Percentiles rank a stretch among this genome's conserved stretches.
Conservation (phyloP, 257 asterid species). For the Scutellaria barbata region DNA sequence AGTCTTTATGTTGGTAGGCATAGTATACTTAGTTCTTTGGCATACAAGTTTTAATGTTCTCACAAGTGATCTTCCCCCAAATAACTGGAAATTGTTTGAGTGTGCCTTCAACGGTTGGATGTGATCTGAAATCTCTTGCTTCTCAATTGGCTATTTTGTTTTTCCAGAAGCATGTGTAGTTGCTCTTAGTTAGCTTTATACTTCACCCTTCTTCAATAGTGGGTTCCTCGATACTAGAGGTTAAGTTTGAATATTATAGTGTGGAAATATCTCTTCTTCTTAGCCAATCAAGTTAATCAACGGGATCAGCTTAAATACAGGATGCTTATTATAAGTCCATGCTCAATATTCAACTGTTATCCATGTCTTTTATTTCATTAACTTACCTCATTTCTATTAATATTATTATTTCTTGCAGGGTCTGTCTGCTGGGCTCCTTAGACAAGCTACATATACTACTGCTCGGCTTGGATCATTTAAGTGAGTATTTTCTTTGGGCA, state of each 20-base stretch:
- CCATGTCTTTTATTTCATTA: not conserved
- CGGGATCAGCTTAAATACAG: not conserved
- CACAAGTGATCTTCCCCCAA: not conserved
- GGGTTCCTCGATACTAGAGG: not conserved
- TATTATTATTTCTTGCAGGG: conserved; percentile 58
- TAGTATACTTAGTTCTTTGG: not conserved
- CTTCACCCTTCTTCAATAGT: not conserved
- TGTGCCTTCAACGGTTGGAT: not conserved
- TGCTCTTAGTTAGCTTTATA: not conserved
- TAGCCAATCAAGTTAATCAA: conserved; percentile 7
- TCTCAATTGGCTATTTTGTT: not conserved
- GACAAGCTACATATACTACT: conserved; percentile 97
- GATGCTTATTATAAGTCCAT: not conserved
- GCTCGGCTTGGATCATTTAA: conserved; percentile 93
- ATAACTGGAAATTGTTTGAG: not conserved
- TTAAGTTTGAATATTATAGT: not conserved
- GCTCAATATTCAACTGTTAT: conserved; percentile 12
- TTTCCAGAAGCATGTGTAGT: not conserved
- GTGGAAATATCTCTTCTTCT: not conserved
- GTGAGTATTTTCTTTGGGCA: conserved; percentile 45
- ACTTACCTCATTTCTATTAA: conserved; percentile 6
- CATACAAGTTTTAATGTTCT: too few species aligned
- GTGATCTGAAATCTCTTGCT: not conserved
- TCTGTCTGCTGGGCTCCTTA: conserved; percentile 91
- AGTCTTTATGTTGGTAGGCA: not conserved